Conservation (phyloP, 1,284 basidiomycete genomes). For the Limonomyces culmigenus region DNA sequence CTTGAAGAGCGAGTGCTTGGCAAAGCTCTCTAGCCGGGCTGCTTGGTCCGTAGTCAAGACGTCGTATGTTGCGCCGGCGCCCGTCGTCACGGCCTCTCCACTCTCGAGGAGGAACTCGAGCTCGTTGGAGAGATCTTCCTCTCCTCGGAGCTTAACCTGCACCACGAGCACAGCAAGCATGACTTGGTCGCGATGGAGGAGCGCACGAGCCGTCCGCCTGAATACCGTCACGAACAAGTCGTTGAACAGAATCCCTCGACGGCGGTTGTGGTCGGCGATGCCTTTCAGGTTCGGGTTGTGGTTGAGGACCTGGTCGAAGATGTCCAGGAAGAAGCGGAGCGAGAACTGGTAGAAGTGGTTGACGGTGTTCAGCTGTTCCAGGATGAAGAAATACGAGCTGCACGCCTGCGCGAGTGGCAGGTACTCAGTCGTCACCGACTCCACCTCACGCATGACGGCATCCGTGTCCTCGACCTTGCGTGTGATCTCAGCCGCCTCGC, state of each 20-base stretch:
- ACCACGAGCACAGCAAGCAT: conserved; percentile 84
- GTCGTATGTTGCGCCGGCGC: conserved; percentile 20
- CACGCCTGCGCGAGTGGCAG: conserved; percentile 91
- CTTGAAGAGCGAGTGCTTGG: conserved; percentile 61
- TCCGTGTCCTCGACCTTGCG: conserved; percentile 97
- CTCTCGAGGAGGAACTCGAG: conserved; percentile 84
- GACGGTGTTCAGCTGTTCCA: conserved; percentile 87
- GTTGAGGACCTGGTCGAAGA: conserved; percentile 89
- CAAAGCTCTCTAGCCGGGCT: conserved; percentile 46
- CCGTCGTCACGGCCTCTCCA: conserved; percentile 41
- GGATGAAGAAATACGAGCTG: conserved; percentile 93
- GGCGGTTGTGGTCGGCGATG: conserved; percentile 56
- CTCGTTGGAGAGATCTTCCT: conserved; percentile 63
- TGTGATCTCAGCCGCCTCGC: conserved; percentile 93
- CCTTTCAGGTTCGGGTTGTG: conserved; percentile 81
- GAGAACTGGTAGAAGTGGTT: conserved; percentile 99
- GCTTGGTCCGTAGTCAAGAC: conserved; percentile 52
- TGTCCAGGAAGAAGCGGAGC: conserved; percentile 92
- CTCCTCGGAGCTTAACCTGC: conserved; percentile 74
- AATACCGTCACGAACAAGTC: conserved; percentile 89
- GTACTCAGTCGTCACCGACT: conserved; percentile 90
- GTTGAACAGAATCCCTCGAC: conserved; percentile 74
- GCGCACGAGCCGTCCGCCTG: conserved; percentile 77
- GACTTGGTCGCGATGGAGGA: conserved; percentile 85
- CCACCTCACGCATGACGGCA: conserved; percentile 89